Conservation (phyloP, 2,329 filamentous ascomycete species). For the Claviceps cyperi region DNA sequence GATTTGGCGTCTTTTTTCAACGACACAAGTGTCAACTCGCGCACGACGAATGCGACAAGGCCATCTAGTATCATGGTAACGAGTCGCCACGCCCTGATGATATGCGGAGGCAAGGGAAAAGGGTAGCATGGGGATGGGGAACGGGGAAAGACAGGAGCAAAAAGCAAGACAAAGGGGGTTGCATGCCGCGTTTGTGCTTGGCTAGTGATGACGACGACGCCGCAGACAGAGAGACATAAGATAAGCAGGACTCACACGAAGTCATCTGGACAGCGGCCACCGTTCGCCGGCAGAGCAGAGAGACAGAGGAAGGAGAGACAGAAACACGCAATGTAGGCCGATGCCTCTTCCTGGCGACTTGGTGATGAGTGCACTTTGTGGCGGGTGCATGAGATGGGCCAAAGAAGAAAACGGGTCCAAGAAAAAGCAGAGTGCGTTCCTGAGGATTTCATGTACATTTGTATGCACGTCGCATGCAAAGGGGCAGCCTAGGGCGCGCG, state of each 20-base stretch:
- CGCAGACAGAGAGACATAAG: background rate
- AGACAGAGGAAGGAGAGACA: background rate
- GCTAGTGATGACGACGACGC: background rate
- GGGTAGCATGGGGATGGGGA: background rate
- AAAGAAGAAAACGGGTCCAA: background rate
- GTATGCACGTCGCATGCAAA: no score
- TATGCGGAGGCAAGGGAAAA: background rate
- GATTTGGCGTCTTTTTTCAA: no score
- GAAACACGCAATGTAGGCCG: background rate
- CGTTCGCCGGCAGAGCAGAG: background rate
- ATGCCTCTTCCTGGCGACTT: background rate
- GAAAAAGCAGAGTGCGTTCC: background rate
- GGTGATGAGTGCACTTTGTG: background rate
- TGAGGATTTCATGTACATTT: background rate
- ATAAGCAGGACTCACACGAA: constrained; percentile 2
- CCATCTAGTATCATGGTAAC: background rate
- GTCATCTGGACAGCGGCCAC: background rate
- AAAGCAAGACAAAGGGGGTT: background rate
- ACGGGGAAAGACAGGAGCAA: background rate
- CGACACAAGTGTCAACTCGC: no score
- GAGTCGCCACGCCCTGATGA: background rate
- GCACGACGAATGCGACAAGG: no score
- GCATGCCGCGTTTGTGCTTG: background rate
- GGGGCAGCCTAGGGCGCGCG: no score
- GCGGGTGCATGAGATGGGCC: background rate